Conservation (phyloP, 331 rosid genomes). For the Malus hybrid region DNA sequence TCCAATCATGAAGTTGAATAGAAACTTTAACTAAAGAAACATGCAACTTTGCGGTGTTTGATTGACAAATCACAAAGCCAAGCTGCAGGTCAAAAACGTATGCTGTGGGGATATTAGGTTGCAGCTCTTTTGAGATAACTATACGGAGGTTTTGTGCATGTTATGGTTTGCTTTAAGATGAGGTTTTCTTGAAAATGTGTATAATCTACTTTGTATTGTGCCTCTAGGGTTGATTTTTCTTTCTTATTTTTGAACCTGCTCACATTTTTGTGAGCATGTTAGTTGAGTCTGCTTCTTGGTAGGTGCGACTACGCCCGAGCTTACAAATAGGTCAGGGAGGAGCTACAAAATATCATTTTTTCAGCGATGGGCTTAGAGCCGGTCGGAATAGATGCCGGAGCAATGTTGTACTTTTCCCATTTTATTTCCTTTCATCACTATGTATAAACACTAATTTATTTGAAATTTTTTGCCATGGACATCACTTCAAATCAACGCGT, state of each 20-base stretch:
- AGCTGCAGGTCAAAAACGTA: constrained; percentile 19
- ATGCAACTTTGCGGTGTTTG: constrained; percentile 12
- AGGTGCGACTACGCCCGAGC: constrained; percentile 19
- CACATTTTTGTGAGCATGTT: constrained; percentile 35
- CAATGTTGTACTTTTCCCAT: constrained; percentile 47
- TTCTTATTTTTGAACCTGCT: constrained; percentile 13
- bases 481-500: not conserved
- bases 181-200: constrained; percentile 49
- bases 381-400: constrained; percentile 34
- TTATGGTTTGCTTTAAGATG: constrained; percentile 17
- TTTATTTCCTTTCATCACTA: constrained; percentile 22
- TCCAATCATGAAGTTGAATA: constrained; percentile 29
- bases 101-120: not conserved
- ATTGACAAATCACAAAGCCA: constrained; percentile 20
- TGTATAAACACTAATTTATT: constrained; percentile 48
- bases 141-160: constrained; percentile 27
- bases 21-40: constrained; percentile 9
- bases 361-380: constrained; percentile 33
- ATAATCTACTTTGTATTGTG: constrained; percentile 37
- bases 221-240: constrained; percentile 25
- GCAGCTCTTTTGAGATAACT: constrained; percentile 27
- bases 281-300: constrained; percentile 18
- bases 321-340: constrained; percentile 31
- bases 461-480: constrained; percentile 40
- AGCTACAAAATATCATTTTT: constrained; percentile 27